Evolutionary conservation across 2,329 filamentous ascomycete genomes (phyloP), one percentile per base, ranked within the genome.

Genomic region (Colletotrichum sp.): DNA sequence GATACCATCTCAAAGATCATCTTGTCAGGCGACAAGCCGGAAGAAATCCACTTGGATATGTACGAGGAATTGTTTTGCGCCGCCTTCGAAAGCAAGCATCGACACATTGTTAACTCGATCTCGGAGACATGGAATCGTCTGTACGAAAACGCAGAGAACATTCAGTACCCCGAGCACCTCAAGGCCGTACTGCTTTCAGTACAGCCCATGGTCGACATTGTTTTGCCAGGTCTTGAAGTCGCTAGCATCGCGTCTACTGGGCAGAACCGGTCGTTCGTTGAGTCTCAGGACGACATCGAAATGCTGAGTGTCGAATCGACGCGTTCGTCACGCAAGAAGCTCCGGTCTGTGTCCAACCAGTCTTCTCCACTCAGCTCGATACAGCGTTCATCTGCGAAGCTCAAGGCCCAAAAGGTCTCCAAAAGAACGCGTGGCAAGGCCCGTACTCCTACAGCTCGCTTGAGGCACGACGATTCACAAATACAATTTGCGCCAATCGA

Each of bases 401-500:
- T 76, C 4, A 79, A 75, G 8, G 65, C 73, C 76, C 77, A 82
- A 30, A 72, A 69, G n/a, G 80, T 80, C 6, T 81, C 82, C 10
- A 75, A 55, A 62, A 76, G 34, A 21, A 70, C 69, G 18, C 77
- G 75, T 28, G 62, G 32, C 9, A 70, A 62, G 57, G 7, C 36
- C 16, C 71, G 65, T 30, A 57, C 76, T 62, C 69, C 39, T 15
- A 91, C 89, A 63, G 87, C 89, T 21, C 91, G 90, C 75, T 87
- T 93, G 32, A 91, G 94, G 39, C 95, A 98, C 79, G 92, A 98
- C 77, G 91, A 98, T 83, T 98, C 95, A 1, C 95, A 98, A 80
- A 90, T 98, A 30, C 90, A 95, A 59, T 97, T 97, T 80, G 91
- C 93, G 4, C 86, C 92, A 0, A 93, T 96, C 63, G 89, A 91